Conservation (phyloP, 345 rosid genomes). For the Gossypium longicalyx region DNA sequence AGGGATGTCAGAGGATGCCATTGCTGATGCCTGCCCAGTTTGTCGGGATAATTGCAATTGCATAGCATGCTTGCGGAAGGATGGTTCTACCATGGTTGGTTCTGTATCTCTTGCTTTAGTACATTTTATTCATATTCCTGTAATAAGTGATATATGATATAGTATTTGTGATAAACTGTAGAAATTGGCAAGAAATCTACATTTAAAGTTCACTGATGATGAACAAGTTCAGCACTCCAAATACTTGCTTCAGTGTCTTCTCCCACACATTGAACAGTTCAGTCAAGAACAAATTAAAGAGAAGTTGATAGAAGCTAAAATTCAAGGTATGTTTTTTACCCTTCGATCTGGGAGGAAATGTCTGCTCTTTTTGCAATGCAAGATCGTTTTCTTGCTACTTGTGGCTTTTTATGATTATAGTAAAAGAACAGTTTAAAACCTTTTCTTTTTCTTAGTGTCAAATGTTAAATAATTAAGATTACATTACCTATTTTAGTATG, state of each 20-base stretch:
- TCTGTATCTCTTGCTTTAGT: neutral
- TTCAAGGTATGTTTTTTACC: constrained; percentile 32
- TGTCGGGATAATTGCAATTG: constrained; percentile 58
- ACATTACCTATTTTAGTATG: neutral
- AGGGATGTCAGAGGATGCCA: constrained; percentile 28
- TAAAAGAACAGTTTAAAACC: too few species aligned
- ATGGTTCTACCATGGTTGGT: constrained; percentile 25
- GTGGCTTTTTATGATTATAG: neutral
- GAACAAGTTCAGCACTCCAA: constrained; percentile 29
- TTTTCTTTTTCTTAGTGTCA: neutral
- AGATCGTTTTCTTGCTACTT: neutral
- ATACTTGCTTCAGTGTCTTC: constrained; percentile 34
- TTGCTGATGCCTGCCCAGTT: constrained; percentile 46
- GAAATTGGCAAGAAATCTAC: constrained; percentile 6
- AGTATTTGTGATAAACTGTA: constrained; percentile 8
- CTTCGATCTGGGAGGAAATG: neutral
- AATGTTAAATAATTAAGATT: neutral
- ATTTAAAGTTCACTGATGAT: constrained; percentile 8
- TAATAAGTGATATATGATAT: neutral
- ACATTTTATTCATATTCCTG: neutral
- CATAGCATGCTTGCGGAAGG: constrained; percentile 56
- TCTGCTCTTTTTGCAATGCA: neutral
- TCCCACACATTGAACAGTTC: constrained; percentile 45
- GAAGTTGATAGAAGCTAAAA: constrained; percentile 40
- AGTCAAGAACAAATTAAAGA: constrained; percentile 45